These are phyloP conservation scores for Pulicaria dysenterica DNA, from an alignment of 129 eudicot species.

Conservation along the genomic window DNA sequence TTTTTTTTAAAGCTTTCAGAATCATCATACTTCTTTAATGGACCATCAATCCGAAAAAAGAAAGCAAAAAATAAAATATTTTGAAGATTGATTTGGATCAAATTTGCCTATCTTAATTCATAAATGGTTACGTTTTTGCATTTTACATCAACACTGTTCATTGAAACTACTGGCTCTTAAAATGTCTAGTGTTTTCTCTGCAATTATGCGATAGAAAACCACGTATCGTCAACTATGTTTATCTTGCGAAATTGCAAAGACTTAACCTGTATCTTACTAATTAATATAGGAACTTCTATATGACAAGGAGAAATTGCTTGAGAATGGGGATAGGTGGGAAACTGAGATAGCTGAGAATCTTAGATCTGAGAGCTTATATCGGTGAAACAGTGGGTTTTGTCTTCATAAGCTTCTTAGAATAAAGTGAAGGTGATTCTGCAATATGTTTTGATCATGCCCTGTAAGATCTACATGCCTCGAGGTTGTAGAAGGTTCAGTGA, in stretches of 20 bases:
- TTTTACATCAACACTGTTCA: no score
- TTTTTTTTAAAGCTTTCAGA: no score
- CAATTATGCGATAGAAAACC: conserved; percentile 1
- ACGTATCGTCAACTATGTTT: background rate
- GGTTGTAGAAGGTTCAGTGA: conserved; percentile 21
- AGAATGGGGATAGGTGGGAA: conserved; percentile 99
- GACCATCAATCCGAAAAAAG: background rate
- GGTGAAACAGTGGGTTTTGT: conserved; percentile 44
- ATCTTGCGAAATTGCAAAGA: background rate
- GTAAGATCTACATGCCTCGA: conserved; percentile 22
- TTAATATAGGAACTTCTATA: conserved; percentile 79
- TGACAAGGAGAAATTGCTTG: conserved; percentile 98
- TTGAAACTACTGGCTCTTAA: no score
- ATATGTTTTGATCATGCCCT: conserved; percentile 32
- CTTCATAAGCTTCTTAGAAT: conserved; percentile 28
- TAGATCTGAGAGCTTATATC: conserved; percentile 90
- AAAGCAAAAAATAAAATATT: background rate
- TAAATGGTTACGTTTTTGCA: no score
- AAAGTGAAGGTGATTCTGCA: conserved; percentile 21
- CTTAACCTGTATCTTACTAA: conserved; percentile 4
- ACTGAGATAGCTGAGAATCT: conserved; percentile 99
- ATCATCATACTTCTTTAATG: background rate
- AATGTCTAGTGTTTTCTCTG: background rate
- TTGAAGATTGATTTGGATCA: no score
- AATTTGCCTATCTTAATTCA: no score